Conservation (phyloP, 2,329 filamentous ascomycete species). For the Colletotrichum cuscutae region DNA sequence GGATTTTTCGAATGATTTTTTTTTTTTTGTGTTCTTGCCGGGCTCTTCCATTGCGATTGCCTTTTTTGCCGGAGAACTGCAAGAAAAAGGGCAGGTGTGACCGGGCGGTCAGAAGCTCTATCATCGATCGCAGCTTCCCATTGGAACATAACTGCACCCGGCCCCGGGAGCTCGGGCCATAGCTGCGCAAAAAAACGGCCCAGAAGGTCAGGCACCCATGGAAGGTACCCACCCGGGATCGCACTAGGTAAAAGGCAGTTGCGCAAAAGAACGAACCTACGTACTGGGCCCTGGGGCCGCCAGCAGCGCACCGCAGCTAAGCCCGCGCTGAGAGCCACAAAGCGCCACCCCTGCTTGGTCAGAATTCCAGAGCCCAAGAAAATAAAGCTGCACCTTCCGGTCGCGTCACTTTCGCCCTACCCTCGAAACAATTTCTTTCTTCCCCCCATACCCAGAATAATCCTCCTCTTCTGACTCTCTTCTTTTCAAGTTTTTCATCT, state of each 20-base stretch:
- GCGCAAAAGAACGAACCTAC: background rate
- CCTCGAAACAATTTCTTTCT: constrained; percentile 27
- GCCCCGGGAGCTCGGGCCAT: constrained; percentile 27
- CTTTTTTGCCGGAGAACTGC: constrained; percentile 13
- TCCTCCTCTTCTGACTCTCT: background rate
- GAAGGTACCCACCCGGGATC: constrained; percentile 5
- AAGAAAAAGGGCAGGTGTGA: constrained; percentile 1
- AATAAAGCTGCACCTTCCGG: constrained; percentile 34
- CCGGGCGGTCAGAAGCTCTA: constrained; percentile 23
- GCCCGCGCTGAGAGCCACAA: constrained; percentile 29
- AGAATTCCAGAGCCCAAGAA: constrained; percentile 33
- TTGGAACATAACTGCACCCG: constrained; percentile 14
- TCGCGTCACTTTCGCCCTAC: constrained; percentile 27
- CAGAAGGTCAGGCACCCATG: constrained; percentile 2
- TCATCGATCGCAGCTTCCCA: constrained; percentile 11
- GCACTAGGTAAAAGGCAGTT: background rate
- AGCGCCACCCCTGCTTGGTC: constrained; percentile 32
- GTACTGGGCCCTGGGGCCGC: background rate
- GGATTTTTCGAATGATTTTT: background rate
- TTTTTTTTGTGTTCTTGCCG: background rate
- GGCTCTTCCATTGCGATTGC: background rate
- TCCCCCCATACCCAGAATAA: constrained; percentile 17
- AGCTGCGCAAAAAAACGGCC: constrained; percentile 8
- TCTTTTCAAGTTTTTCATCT: constrained; percentile 6
- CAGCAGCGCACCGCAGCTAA: background rate